phyloP scores from a whole-genome alignment of 1,284 basidiomycete species.

The Ganoderma meredithae region DNA sequence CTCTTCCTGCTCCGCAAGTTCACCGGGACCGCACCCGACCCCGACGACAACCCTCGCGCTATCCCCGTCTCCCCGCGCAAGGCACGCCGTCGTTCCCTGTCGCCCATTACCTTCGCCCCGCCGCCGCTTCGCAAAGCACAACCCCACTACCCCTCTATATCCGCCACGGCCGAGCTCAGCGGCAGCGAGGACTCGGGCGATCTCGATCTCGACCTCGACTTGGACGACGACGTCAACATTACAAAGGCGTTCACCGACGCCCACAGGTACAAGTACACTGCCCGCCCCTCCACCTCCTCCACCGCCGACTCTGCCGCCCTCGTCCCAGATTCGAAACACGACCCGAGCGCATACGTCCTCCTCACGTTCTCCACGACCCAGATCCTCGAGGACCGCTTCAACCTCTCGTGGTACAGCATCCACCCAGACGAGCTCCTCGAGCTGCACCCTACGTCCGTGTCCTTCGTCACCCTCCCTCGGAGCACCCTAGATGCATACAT shows the following conservation, averaged over 20 bases:
- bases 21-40: conserved; percentile 36
- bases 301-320: conserved; percentile 26
- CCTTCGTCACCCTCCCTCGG: conserved; percentile 53
- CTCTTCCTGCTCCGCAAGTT: conserved; percentile 66
- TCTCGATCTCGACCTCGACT: conserved; percentile 7
- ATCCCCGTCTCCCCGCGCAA: conserved; percentile 30
- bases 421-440: conserved; percentile 71
- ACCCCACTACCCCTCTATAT: neutral
- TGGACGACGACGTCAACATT: conserved; percentile 25
- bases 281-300: conserved; percentile 30
- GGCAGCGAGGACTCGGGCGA: conserved; percentile 11
- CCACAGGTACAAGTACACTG: conserved; percentile 31
- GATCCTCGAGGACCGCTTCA: conserved; percentile 68
- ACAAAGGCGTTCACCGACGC: conserved; percentile 26
- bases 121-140: conserved; percentile 24
- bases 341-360: conserved; percentile 47
- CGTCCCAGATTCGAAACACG: conserved; percentile 13
- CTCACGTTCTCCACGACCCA: conserved; percentile 72
- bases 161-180: conserved; percentile 12
- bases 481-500: conserved; percentile 55
- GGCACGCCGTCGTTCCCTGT: conserved; percentile 46
- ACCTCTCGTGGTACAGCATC: conserved; percentile 62
- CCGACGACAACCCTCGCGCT: conserved; percentile 27
- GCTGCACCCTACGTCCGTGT: conserved; percentile 53
- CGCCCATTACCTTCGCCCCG: conserved; percentile 67